phyloP scores from a whole-genome alignment of 176 grass and related monocot genomes.

The Oryza officinalis region DNA sequence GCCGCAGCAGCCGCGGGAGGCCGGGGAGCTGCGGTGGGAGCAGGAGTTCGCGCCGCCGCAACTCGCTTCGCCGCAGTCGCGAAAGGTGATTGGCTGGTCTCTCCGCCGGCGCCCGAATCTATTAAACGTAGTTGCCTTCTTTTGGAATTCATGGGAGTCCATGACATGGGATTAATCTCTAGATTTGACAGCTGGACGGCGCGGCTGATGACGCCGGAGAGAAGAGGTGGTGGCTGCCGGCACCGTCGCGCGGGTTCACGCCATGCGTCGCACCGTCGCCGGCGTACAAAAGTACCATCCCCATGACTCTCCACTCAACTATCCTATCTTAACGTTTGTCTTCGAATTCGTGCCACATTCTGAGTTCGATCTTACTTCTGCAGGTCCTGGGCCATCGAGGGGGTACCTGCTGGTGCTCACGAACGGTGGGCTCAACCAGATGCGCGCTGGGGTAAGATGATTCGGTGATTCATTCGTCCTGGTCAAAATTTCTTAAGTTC shows the following conservation, averaged over 20 bases:
- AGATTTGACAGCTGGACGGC: conserved; percentile 77
- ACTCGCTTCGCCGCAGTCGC: conserved; percentile 50
- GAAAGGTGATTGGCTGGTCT: conserved; percentile 52
- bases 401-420: conserved; percentile 82
- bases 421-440: conserved; percentile 98
- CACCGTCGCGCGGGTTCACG: conserved; percentile 51
- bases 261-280: conserved; percentile 59
- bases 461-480: not conserved
- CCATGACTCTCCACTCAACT: not conserved
- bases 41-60: conserved; percentile 75
- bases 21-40: conserved; percentile 73
- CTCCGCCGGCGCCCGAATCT: not conserved
- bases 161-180: conserved; percentile 50
- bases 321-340: not conserved
- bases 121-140: not conserved
- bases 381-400: conserved; percentile 62
- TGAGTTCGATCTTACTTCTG: conserved; percentile 15
- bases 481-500: conserved; percentile 12
- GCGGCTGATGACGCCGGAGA: conserved; percentile 9
- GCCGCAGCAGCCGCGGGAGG: conserved; percentile 51
- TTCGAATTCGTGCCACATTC: conserved; percentile 5
- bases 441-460: conserved; percentile 86
- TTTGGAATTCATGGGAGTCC: conserved; percentile 12
- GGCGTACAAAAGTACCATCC: conserved; percentile 46
- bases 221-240: conserved; percentile 67